A percentile compares a stretch with the other conserved stretches of the same genome.
Evolutionary conservation across 176 grass and related monocot species (phyloP).

Genomic region (Alloteropsis semialata): DNA sequence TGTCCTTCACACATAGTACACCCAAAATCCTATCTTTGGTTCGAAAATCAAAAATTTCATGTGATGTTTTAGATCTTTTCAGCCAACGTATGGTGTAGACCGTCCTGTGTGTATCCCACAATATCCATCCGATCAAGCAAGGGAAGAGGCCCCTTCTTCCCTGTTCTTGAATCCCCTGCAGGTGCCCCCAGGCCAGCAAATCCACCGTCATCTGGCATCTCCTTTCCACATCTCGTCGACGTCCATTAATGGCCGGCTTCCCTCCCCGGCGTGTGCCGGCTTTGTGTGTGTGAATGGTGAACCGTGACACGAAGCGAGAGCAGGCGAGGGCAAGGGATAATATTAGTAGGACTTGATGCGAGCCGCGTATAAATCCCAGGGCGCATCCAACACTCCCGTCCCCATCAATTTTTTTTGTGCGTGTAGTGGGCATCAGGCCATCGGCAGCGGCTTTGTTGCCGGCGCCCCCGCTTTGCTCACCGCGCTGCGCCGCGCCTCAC

Average conservation of each 20-base stretch:
- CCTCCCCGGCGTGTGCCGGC: no score
- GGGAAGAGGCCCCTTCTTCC: neutral
- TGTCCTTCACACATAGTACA: neutral
- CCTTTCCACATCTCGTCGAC: neutral
- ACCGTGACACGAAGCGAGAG: neutral
- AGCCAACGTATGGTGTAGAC: neutral
- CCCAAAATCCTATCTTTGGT: neutral
- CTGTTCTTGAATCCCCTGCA: neutral
- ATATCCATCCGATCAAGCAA: neutral
- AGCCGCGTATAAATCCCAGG: conserved; percentile 10
- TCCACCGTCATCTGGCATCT: neutral
- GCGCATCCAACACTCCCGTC: neutral
- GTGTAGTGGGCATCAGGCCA: neutral
- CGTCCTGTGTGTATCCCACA: neutral
- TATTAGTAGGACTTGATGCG: neutral
- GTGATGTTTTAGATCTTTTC: conserved; percentile 5
- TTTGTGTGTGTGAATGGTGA: neutral
- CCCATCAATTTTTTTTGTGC: neutral
- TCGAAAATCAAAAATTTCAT: neutral
- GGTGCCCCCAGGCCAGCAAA: neutral
- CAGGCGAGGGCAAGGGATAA: neutral
- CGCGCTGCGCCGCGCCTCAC: neutral
- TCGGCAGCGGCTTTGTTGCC: conserved; percentile 8
- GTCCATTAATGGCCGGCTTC: conserved; percentile 7
- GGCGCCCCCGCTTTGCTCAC: neutral